These are phyloP conservation scores for Penicillium sp. DNA, from an alignment of 2,329 filamentous ascomycete genomes.

Conservation along the genomic window DNA sequence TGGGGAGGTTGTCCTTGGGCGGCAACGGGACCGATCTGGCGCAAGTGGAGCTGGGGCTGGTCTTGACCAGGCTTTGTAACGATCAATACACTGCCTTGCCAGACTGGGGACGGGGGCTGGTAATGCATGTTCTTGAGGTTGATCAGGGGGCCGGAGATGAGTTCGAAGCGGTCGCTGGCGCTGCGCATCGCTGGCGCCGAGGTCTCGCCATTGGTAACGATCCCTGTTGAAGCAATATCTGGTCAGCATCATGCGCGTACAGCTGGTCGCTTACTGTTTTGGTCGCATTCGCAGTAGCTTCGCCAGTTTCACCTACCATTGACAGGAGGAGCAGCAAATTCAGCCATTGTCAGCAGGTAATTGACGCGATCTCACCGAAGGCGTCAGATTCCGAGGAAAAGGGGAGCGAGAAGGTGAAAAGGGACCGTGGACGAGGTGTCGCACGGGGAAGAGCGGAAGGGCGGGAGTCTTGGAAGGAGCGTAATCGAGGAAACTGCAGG, in stretches of 20 bases:
- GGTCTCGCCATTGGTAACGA: slow-evolving; percentile 32
- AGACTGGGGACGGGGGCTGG: slow-evolving; percentile 51
- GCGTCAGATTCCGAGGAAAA: slow-evolving; percentile 6
- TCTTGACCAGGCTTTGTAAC: slow-evolving; percentile 75
- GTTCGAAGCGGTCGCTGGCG: slow-evolving; percentile 42
- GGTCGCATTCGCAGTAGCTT: neutral
- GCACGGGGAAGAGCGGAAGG: slow-evolving; percentile 10
- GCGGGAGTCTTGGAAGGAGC: slow-evolving; percentile 8
- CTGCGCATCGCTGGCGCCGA: slow-evolving; percentile 20
- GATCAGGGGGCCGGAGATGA: slow-evolving; percentile 56
- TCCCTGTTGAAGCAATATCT: slow-evolving; percentile 24
- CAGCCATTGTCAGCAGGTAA: slow-evolving; percentile 27
- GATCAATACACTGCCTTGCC: slow-evolving; percentile 85
- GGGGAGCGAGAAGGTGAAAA: neutral
- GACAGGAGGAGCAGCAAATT: slow-evolving; percentile 18
- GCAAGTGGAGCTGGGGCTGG: slow-evolving; percentile 63
- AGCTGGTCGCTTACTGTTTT: neutral
- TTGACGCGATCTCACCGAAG: slow-evolving; percentile 15
- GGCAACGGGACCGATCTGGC: slow-evolving; percentile 41
- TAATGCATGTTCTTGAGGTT: slow-evolving; percentile 56
- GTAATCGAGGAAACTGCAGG: neutral
- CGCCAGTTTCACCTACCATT: slow-evolving; percentile 27
- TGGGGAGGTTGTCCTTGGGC: slow-evolving; percentile 31
- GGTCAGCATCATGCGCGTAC: neutral
- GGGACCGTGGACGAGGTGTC: neutral